A percentile compares a stretch with the other conserved stretches of the same genome.
These are phyloP conservation scores for Rhodotorula graminis DNA, from an alignment of 768 basidiomycete species.

Conservation along the genomic window DNA sequence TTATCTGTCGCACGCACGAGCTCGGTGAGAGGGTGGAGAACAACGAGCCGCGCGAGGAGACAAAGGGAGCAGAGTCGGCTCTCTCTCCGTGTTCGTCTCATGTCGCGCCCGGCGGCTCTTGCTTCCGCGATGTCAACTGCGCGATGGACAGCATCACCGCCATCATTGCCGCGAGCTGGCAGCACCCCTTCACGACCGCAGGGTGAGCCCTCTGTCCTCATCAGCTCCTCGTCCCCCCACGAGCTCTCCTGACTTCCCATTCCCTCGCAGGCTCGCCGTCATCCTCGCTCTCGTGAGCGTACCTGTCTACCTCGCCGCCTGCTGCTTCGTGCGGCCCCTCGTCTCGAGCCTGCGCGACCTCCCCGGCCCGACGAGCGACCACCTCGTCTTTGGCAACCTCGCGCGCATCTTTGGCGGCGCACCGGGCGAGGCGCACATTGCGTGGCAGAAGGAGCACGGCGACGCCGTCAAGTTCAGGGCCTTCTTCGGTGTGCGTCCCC, in stretches of 20 bases:
- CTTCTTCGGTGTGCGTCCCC: conserved; percentile 44
- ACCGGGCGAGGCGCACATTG: conserved; percentile 56
- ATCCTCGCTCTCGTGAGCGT: background rate
- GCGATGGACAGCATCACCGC: background rate
- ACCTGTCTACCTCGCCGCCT: background rate
- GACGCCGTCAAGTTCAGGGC: conserved; percentile 54
- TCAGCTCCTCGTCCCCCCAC: background rate
- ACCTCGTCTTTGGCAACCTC: conserved; percentile 17
- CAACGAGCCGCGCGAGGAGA: background rate
- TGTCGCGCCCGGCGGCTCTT: background rate
- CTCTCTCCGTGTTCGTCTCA: background rate
- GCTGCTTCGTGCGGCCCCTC: conserved; percentile 10
- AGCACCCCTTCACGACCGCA: background rate
- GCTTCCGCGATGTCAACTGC: background rate
- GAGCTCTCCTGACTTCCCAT: too few species aligned
- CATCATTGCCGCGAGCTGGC: background rate
- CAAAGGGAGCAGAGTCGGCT: background rate
- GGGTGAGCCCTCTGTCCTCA: background rate
- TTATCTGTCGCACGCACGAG: background rate
- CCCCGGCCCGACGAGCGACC: conserved; percentile 12
- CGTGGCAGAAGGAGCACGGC: conserved; percentile 58
- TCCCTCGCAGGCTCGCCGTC: background rate
- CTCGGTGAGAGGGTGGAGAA: background rate
- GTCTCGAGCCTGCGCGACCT: conserved; percentile 13
- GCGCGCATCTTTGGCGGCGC: conserved; percentile 5